These are phyloP conservation scores for Clavulina sp. DNA, from an alignment of 768 basidiomycete species.

Conservation along the genomic window DNA sequence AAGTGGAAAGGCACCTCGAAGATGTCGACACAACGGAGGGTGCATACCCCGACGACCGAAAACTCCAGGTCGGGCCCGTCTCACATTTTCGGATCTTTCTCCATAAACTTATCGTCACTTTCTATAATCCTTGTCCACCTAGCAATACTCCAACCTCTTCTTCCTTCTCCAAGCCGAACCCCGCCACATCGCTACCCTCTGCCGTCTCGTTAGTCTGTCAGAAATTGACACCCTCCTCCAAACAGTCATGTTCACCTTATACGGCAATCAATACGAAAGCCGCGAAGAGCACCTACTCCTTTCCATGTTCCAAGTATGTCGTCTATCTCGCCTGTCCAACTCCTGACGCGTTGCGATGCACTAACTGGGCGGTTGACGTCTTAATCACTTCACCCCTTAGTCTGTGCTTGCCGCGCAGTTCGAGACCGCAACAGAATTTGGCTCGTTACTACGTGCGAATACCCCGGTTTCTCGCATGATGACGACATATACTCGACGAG, in stretches of 20 bases:
- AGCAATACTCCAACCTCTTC: constrained; percentile 97
- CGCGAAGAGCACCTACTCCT: constrained; percentile 94
- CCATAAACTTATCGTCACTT: neutral
- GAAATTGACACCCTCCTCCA: constrained; percentile 99
- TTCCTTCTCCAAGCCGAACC: constrained; percentile 98
- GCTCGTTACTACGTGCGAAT: constrained; percentile 94
- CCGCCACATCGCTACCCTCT: constrained; percentile 88
- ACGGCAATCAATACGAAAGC: constrained; percentile 98
- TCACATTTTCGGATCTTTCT: neutral
- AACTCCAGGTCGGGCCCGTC: constrained; percentile 26
- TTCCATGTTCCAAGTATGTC: constrained; percentile 73
- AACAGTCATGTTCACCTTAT: constrained; percentile 99
- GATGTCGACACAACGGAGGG: constrained; percentile 89
- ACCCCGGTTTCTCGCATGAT: constrained; percentile 99
- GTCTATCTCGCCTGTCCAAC: neutral
- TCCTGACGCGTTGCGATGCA: neutral
- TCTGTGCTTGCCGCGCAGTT: constrained; percentile 97
- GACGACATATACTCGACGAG: constrained; percentile 98
- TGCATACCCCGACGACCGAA: constrained; percentile 86
- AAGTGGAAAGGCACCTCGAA: constrained; percentile 88
- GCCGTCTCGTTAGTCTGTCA: constrained; percentile 84
- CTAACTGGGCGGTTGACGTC: too few species aligned
- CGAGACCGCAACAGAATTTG: constrained; percentile 97
- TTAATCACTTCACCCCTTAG: constrained; percentile 24
- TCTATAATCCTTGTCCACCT: too few species aligned